Conservation (phyloP, 352 stramenopile genomes). For the Blastocystis sp. region DNA sequence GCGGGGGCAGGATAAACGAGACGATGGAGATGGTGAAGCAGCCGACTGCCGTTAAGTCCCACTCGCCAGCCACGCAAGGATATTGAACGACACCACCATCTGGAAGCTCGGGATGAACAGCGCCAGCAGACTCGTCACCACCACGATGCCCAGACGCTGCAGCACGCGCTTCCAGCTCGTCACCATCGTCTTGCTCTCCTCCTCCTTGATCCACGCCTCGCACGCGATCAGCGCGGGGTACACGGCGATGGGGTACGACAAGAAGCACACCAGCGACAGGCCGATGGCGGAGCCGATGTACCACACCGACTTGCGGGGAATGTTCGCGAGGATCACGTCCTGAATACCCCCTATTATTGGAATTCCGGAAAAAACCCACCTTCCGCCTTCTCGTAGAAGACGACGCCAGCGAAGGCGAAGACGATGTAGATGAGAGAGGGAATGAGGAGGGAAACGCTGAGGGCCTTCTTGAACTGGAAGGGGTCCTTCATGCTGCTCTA, state of each 20-base stretch:
- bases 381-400: conserved; percentile 59
- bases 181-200: conserved; percentile 55
- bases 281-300: conserved; percentile 67
- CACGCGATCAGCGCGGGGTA: conserved; percentile 64
- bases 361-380: background rate
- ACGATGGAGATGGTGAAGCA: conserved; percentile 74
- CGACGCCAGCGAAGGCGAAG: conserved; percentile 43
- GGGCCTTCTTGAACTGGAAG: conserved; percentile 16
- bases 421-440: conserved; percentile 55
- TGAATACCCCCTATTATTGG: conserved; percentile 30
- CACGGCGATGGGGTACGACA: conserved; percentile 72
- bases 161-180: conserved; percentile 62
- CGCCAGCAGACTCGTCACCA: conserved; percentile 49
- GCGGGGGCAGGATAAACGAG: conserved; percentile 68
- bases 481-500: conserved; percentile 67
- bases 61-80: conserved; percentile 11
- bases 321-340: conserved; percentile 68
- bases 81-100: conserved; percentile 71
- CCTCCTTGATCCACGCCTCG: conserved; percentile 59
- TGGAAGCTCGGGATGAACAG: conserved; percentile 72
- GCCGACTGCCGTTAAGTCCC: conserved; percentile 38
- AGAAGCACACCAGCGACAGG: conserved; percentile 64
- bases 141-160: conserved; percentile 48
- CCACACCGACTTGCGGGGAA: conserved; percentile 29
- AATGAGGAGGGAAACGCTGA: conserved; percentile 46